These are phyloP conservation scores for Alternaria gaisen DNA, from an alignment of 2,329 filamentous ascomycete genomes.

Conservation along the genomic window DNA sequence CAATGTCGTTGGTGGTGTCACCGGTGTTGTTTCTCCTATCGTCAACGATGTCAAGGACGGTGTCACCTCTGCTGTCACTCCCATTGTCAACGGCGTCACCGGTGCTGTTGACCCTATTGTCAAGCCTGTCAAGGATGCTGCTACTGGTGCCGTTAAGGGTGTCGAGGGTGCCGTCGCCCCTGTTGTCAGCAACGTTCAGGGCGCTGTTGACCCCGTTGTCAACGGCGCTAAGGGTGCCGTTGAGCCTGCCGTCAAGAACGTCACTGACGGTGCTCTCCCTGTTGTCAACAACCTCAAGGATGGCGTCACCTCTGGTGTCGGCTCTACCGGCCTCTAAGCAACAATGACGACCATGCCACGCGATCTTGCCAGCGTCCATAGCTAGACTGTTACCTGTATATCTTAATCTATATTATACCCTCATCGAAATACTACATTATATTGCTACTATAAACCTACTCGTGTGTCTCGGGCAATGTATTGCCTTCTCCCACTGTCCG, in stretches of 20 bases:
- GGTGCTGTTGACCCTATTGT: not conserved
- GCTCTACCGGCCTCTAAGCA: not conserved
- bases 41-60: not conserved
- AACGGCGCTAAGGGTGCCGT: not conserved
- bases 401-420: not conserved
- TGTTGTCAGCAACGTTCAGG: not conserved
- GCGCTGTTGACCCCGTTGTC: not conserved
- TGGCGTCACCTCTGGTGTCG: not conserved
- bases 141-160: too few relatives aligned
- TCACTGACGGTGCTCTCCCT: not conserved
- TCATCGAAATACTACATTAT: not conserved
- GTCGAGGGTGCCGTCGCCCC: not conserved
- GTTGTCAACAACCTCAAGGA: not conserved
- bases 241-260: not conserved
- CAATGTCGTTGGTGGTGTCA: not conserved
- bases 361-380: not conserved
- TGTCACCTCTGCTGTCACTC: not conserved
- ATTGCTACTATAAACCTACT: not conserved
- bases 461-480: not conserved
- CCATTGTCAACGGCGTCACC: not conserved
- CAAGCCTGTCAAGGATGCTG: not conserved
- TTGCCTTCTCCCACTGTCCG: too few relatives aligned
- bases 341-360: not conserved
- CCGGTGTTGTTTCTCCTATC: not conserved
- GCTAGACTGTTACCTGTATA: not conserved